phyloP scores from a whole-genome alignment of 2,329 filamentous ascomycete species.

The Huntiella savannae region DNA sequence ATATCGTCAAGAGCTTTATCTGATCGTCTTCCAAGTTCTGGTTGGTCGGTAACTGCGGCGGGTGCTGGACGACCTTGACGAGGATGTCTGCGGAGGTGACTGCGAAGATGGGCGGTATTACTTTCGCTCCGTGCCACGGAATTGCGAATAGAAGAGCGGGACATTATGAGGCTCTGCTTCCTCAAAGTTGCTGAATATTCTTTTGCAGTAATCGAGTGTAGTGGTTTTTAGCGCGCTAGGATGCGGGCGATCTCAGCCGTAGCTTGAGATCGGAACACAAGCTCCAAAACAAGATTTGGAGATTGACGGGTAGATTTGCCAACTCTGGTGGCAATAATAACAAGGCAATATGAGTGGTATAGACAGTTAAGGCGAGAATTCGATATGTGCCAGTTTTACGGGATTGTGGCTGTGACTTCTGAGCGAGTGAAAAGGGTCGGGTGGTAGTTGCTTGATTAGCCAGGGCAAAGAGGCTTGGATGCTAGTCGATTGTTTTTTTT shows the following conservation, averaged over 20 bases:
- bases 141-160: slow-evolving; percentile 7
- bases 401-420: slow-evolving; percentile 1
- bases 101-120: slow-evolving; percentile 4
- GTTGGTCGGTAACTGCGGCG: not conserved
- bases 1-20: not conserved
- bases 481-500: not conserved
- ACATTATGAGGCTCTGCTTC: slow-evolving; percentile 1
- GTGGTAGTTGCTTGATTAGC: not conserved
- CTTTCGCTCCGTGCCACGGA: slow-evolving; percentile 6
- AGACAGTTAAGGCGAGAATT: too few species aligned
- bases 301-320: too few species aligned
- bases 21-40: slow-evolving; percentile 5
- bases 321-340: too few species aligned
- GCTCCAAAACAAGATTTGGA: not conserved
- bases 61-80: slow-evolving; percentile 1
- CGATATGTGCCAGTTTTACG: slow-evolving; percentile 6
- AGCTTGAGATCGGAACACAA: not conserved
- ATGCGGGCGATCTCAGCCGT: too few species aligned
- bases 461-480: not conserved
- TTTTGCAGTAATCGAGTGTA: too few species aligned
- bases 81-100: slow-evolving; percentile 10
- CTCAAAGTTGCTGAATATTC: too few species aligned
- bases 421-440: not conserved
- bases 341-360: too few species aligned
- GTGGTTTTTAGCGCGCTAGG: too few species aligned